Base-by-base conservation (phyloP, 192 early-diverging fungal species). In the Rhizophagus prolifer region DNA sequence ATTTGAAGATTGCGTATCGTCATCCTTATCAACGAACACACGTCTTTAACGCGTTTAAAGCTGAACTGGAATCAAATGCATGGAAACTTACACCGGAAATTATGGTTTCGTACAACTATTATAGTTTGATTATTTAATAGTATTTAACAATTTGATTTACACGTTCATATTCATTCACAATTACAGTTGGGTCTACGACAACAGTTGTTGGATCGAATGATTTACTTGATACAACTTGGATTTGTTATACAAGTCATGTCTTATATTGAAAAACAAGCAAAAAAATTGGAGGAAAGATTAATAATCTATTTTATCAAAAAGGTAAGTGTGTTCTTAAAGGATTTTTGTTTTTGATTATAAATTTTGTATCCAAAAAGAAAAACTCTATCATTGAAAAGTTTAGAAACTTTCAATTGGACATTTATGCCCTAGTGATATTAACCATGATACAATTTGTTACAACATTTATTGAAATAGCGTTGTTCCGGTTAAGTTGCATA, bases 251-350 rank as follows among this genome's bases (percentile, higher is more conserved):
- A 91, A 6, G 85, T 92, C 9, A 68, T 94, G 10, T 79, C 84
- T 63, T 94, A 91, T 75, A 86, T 94, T 66, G 73, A 76, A 36
- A 70, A 79, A 4, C 81, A 81, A 28, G 84, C 79, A 1, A 84
- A 84, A n/a, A 80, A 82, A 25, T 81, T 92, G 34, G 91, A 94
- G 63, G 90, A 94, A 81, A 92, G 88, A 59, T 80, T 91, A 46
- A 82, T 87, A 54, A 85, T 89, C 28, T 90, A 92, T 81, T 91
- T 92, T 85, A 84, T 93, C 9, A 80, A 85, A 58, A 85, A 82
- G 78, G 86, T 85, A 70, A 25, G 61, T 44, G 12, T 44, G 10
- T 19, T 21, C 47, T 5, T 34, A 38, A 31, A 58, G 13, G 46
- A 31, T 46, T 26, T 60, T 0, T 21, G 1, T 34, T 73, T 14